These are phyloP conservation scores for Babjeviella inositovora DNA, from an alignment of 805 yeast genomes.

Conservation along the genomic window DNA sequence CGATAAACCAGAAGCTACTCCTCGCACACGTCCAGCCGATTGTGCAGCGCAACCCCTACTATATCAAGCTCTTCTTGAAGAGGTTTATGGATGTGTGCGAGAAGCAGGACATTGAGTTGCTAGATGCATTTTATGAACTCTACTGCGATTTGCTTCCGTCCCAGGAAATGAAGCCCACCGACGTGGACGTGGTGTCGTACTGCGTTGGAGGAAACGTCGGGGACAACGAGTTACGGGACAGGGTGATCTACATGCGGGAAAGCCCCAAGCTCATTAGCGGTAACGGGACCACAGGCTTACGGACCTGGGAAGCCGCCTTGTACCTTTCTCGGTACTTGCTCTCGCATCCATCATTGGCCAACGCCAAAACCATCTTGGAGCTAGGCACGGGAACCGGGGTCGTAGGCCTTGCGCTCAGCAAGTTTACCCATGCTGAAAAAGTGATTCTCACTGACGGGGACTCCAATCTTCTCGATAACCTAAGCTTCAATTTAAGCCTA, in stretches of 20 bases:
- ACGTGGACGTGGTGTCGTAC: constrained; percentile 19
- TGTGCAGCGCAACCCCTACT: constrained; percentile 26
- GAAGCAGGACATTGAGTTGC: constrained; percentile 8
- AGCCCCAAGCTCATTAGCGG: constrained; percentile 53
- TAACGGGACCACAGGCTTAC: constrained; percentile 70
- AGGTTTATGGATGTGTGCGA: constrained; percentile 19
- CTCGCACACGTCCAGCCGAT: constrained; percentile 7
- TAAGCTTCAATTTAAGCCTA: constrained; percentile 22
- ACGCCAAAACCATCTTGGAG: constrained; percentile 33
- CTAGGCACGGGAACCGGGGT: constrained; percentile 88
- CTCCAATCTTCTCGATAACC: constrained; percentile 28
- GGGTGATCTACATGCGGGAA: constrained; percentile 26
- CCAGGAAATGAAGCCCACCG: constrained; percentile 16
- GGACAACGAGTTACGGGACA: constrained; percentile 3
- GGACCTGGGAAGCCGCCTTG: constrained; percentile 92
- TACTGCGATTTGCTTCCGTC: constrained; percentile 17
- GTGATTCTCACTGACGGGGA: constrained; percentile 58
- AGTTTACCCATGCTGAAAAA: constrained; percentile 7
- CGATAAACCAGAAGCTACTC: constrained; percentile 8
- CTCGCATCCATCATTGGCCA: constrained; percentile 1
- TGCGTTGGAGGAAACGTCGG: constrained; percentile 7
- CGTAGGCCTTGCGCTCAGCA: constrained; percentile 33
- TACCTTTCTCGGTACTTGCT: constrained; percentile 39
- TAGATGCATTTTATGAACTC: constrained; percentile 25
- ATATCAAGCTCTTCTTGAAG: constrained; percentile 28